These are phyloP conservation scores for Bruguiera parviflora DNA, from an alignment of 345 rosid genomes.

Conservation along the genomic window DNA sequence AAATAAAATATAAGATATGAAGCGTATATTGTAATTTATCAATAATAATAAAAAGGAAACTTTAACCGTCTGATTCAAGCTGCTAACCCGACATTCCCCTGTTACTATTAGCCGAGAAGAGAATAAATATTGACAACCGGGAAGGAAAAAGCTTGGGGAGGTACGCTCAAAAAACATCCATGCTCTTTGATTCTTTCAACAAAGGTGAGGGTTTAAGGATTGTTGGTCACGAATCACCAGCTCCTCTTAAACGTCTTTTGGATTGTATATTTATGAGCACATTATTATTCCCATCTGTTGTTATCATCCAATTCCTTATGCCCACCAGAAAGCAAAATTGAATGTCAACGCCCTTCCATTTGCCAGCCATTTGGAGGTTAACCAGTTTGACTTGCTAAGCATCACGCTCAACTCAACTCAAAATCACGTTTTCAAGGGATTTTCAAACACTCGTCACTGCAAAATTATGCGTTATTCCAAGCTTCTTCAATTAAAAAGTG, in stretches of 20 bases:
- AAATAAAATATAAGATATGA: too few relatives aligned
- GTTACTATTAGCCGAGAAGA: neutral
- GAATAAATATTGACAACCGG: neutral
- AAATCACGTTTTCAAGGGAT: neutral
- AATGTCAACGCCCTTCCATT: constrained; percentile 6
- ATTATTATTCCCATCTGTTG: neutral
- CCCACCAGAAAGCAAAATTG: neutral
- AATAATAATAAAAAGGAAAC: too few relatives aligned
- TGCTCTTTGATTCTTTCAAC: too few relatives aligned
- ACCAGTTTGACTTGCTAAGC: constrained; percentile 16
- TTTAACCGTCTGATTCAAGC: too few relatives aligned
- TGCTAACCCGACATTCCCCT: too few relatives aligned
- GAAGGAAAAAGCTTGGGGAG: neutral
- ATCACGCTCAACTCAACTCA: neutral
- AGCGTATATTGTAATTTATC: too few relatives aligned
- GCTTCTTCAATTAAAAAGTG: constrained; percentile 35
- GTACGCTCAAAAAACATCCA: neutral
- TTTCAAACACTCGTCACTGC: neutral
- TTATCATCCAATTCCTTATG: neutral
- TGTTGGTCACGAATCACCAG: neutral
- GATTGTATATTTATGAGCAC: neutral
- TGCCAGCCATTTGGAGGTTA: neutral
- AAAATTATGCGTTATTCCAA: constrained; percentile 23
- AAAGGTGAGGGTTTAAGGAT: neutral
- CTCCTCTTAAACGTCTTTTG: neutral